Base-by-base conservation (phyloP, 371 early-diverging fungal genomes). In the Circinella umbellata region DNA sequence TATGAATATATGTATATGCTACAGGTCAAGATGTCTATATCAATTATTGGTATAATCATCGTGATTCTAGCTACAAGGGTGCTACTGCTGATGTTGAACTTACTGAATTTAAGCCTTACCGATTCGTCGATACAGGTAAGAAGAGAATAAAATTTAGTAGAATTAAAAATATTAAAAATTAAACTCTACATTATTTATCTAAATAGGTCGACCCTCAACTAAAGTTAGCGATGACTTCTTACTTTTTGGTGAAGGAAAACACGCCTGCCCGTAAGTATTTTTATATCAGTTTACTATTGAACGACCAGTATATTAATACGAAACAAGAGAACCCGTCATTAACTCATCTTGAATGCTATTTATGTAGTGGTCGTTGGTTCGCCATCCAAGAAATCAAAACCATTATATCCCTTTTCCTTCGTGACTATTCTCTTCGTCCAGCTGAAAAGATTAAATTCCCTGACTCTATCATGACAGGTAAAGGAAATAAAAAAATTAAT, bases 241-340 rank as follows among this genome's bases (percentile, higher is more conserved):
- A 6, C 5, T 70, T 8, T 89, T 88, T 69, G 90, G 90, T 36
- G 73, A 86, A 70, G 90, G 90, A 69, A 83, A 74, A 68, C 75
- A 75, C 37, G 75, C 75, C 20, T 75, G 75, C 59, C 75, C 75
- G 61, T 49, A 51, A 64, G 53, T 64, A 38, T 15, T 46, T 48
- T 42, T 3, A 42, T n/a, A 5, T 51, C 9, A 47, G 27, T 27
- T 27, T 47, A 47, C 47, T 47, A 47, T 11, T 15, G 47, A 27
- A 27, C 2, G 27, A 27, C 1, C 27, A 27, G 27, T 27, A 27
- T 27, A 27, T 27, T 2, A 27, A 27, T 27, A 27, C 27, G 27
- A 27, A 1, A 27, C 27, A 27, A 27, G 27, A 27, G 1, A 27
- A 27, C 42, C 11, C 1, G 1, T 42, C 42, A 42, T 42, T 42